phyloP scores from a whole-genome alignment of 2,329 filamentous ascomycete genomes.

The Hymenoscyphus fraxineus region DNA sequence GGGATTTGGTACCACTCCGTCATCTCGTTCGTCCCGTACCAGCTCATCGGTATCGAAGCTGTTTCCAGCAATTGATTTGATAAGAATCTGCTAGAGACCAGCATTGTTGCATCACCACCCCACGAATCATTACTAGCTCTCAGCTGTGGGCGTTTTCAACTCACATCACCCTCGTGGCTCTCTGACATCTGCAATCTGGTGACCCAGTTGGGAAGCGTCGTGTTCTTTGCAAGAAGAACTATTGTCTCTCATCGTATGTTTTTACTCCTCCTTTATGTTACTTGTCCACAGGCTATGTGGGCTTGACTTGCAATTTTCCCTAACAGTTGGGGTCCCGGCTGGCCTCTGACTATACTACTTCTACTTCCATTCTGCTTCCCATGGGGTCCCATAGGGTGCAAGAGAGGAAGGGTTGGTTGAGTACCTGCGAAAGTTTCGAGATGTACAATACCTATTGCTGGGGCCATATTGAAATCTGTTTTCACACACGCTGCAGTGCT shows the following conservation, averaged over 20 bases:
- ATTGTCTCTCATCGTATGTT: neutral
- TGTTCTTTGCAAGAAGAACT: neutral
- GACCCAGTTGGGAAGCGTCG: neutral
- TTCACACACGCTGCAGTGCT: neutral
- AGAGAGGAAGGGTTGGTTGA: neutral
- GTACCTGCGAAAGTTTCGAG: neutral
- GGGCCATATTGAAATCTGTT: slow-evolving; percentile 3
- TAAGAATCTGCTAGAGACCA: neutral
- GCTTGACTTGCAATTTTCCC: neutral
- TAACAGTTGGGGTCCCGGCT: neutral
- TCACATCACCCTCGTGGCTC: neutral
- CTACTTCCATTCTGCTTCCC: neutral
- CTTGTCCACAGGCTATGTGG: neutral
- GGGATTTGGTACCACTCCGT: slow-evolving; percentile 6
- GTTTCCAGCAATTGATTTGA: neutral
- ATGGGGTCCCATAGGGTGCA: neutral
- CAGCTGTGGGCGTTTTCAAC: neutral
- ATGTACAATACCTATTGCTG: neutral
- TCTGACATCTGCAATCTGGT: neutral
- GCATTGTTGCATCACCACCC: neutral
- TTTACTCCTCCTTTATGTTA: neutral
- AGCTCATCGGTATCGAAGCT: slow-evolving; percentile 7
- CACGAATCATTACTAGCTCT: neutral
- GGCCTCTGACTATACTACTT: neutral
- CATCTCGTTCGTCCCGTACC: slow-evolving; percentile 7